phyloP scores from a whole-genome alignment of 2,329 filamentous ascomycete genomes.

The Xylaria sp. region DNA sequence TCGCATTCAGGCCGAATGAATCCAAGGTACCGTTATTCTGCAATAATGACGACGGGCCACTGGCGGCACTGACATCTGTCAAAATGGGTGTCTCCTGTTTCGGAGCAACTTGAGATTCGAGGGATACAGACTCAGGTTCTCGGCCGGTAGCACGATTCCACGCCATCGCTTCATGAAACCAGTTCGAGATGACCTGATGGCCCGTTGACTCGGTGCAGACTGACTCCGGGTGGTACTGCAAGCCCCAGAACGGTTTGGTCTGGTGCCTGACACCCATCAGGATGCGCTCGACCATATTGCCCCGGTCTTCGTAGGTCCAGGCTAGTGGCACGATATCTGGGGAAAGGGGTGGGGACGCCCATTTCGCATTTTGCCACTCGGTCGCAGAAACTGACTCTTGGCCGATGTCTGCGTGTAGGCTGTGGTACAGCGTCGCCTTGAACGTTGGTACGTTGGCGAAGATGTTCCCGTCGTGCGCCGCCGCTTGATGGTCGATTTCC shows the following conservation, averaged over 20 bases:
- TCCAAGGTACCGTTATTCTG: constrained; percentile 37
- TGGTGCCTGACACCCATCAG: constrained; percentile 79
- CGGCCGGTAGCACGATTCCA: constrained; percentile 54
- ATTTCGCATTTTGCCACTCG: constrained; percentile 48
- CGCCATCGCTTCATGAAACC: constrained; percentile 69
- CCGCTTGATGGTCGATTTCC: constrained; percentile 60
- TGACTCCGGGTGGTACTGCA: constrained; percentile 92
- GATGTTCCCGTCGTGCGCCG: constrained; percentile 57
- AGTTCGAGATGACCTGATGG: constrained; percentile 70
- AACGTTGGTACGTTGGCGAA: constrained; percentile 67
- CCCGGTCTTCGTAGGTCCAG: constrained; percentile 60
- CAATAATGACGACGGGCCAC: constrained; percentile 30
- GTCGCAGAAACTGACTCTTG: constrained; percentile 47
- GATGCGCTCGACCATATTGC: constrained; percentile 54
- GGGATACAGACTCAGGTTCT: constrained; percentile 17
- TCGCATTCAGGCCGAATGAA: constrained; percentile 37
- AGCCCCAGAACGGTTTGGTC: constrained; percentile 76
- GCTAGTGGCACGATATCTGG: constrained; percentile 62
- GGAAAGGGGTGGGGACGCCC: constrained; percentile 44
- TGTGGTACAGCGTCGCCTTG: constrained; percentile 79
- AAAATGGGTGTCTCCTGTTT: constrained; percentile 13
- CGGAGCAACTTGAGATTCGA: neutral
- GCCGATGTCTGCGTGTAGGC: constrained; percentile 60
- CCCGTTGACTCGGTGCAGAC: constrained; percentile 77
- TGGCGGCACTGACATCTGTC: neutral